Conservation (phyloP, 805 yeast genomes). For the Sugiyamaella marilandica region DNA sequence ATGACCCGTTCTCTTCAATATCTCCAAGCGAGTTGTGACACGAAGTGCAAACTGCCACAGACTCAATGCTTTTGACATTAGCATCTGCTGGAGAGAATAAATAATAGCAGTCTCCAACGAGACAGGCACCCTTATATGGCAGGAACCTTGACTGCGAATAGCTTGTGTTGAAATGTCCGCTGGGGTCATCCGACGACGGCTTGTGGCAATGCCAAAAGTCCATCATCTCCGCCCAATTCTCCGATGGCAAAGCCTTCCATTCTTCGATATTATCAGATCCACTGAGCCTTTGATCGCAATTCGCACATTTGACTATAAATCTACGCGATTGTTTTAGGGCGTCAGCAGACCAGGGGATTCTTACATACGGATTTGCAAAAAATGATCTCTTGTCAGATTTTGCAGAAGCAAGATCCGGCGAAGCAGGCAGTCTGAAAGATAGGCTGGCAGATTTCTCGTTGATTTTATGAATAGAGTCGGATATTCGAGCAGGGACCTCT, state of each 20-base stretch:
- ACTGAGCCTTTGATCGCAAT: slow-evolving; percentile 4
- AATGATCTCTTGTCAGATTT: neutral
- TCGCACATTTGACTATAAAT: slow-evolving; percentile 2
- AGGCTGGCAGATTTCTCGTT: slow-evolving; percentile 4
- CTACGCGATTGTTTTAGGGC: neutral
- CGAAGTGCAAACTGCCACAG: slow-evolving; percentile 8
- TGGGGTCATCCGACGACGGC: slow-evolving; percentile 26
- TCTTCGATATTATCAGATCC: slow-evolving; percentile 6
- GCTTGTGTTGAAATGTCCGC: slow-evolving; percentile 16
- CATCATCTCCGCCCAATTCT: slow-evolving; percentile 91
- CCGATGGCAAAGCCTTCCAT: slow-evolving; percentile 74
- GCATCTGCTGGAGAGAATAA: slow-evolving; percentile 34
- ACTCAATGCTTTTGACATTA: slow-evolving; percentile 1
- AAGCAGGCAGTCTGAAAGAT: slow-evolving; percentile 21
- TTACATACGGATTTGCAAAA: slow-evolving; percentile 5
- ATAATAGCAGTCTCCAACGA: slow-evolving; percentile 57
- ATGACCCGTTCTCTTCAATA: neutral
- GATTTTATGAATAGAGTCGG: slow-evolving; percentile 4
- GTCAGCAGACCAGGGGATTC: slow-evolving; percentile 20
- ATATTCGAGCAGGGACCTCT: slow-evolving; percentile 13
- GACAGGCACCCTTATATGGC: slow-evolving; percentile 40
- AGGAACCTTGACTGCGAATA: slow-evolving; percentile 27
- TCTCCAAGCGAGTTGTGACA: slow-evolving; percentile 18
- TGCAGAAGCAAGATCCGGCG: slow-evolving; percentile 12
- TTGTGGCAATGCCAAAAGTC: slow-evolving; percentile 96